Evolutionary conservation across 371 early-diverging fungal species (phyloP), one percentile per base, ranked within the genome.

Genomic region (Batkoa obscura): DNA sequence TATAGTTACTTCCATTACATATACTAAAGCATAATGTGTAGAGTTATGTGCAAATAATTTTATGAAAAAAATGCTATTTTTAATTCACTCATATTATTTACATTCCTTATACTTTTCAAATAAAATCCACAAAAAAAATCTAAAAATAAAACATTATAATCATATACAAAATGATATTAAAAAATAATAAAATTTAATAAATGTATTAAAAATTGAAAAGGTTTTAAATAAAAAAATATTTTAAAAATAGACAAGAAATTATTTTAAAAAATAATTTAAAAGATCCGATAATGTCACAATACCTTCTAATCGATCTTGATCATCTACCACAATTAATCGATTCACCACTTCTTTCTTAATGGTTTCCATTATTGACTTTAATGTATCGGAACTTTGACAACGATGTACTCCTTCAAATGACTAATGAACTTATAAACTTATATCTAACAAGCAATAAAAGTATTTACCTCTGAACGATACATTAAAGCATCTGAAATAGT

Each of bases 401-500:
- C 91, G 86, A 62, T 94, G 94, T 4, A 94, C 90, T 1, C 93
- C 94, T 23, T 85, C 81, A 64, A 90, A 93, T 61, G 92, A 88
- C 74, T 77, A 55, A 50, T 15, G 35, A 23, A 52, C 6, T 46
- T 6, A 32, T 23, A 13, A 51, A 34, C 32, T 23, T 43, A 50
- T 13, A n/a, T 48, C 23, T 48, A 48, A 8, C 23, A 23, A 23
- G 23, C 23, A 23, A 31, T 3, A 48, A 34, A 43, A 57, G 1
- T 39, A 13, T 23, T 43, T 72, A 78, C 79, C 58, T 84, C 84
- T 17, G 88, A 79, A 60, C 94, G 70, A 39, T 77, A 73, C 36
- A 74, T 73, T 58, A 94, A 63, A 10, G 92, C 90, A 62, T 88
- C 88, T 46, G 76, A 78, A 17, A 92, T 84, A n/a, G 89, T 80